Evolutionary conservation across 306 rosid genomes (phyloP).

Genomic region (Prunus mira): DNA sequence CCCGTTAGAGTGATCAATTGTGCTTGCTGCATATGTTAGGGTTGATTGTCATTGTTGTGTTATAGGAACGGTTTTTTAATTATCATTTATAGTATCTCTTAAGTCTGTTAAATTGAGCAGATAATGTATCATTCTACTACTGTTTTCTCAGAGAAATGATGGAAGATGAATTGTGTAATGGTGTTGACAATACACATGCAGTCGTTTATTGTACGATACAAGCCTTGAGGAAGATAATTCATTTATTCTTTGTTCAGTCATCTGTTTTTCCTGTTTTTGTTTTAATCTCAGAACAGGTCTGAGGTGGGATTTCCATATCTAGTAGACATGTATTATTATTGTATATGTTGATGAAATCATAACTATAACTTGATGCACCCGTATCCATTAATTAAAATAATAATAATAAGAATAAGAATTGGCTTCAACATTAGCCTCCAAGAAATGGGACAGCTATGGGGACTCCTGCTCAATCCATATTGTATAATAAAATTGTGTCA

Average conservation of each 20-base stretch:
- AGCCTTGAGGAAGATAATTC: background rate
- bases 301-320: background rate
- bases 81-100: constrained; percentile 2
- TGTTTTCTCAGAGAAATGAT: constrained; percentile 13
- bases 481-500: no score
- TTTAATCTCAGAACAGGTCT: background rate
- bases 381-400: no score
- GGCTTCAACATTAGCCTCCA: no score
- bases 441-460: no score
- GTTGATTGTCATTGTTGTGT: constrained; percentile 11
- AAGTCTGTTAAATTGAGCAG: constrained; percentile 8
- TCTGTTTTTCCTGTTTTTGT: background rate
- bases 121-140: constrained; percentile 2
- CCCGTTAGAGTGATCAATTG: constrained; percentile 9
- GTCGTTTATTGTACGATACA: background rate
- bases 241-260: background rate
- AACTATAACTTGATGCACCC: no score
- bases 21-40: background rate
- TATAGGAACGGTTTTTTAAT: background rate
- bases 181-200: background rate
- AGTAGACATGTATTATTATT: background rate
- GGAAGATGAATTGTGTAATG: background rate
- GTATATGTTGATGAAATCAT: no score
- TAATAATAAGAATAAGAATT: no score
- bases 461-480: no score